Base-by-base conservation (phyloP, 2,329 filamentous ascomycete genomes). In the Aspergillus novofumigatus region DNA sequence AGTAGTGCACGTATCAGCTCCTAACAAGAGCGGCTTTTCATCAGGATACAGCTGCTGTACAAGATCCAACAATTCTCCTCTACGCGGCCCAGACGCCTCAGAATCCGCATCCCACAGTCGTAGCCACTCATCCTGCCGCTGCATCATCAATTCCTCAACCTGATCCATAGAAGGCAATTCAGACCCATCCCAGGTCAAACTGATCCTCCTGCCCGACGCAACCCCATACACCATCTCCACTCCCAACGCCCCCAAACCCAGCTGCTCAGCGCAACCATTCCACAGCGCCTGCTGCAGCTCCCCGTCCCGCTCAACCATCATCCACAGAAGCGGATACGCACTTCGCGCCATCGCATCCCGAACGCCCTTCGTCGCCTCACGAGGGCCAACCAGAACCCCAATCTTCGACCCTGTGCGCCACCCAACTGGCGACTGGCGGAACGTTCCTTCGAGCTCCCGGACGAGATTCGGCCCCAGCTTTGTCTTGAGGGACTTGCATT, bases 311-410 rank as follows among this genome's bases (percentile, higher is more conserved):
- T 74, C 73, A 57, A 77, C 71, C 67, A 78, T 70, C 65, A 78
- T 71, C 77, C 78, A 95, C 0, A 86, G 86, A 79, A 96, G 83
- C 0, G 91, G 89, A 77, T 83, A 86, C 41, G 77, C 72, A 67
- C 88, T 89, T 57, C 84, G 77, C 4, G 81, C 81, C 62, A 97
- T 68, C 25, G 90, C 86, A 50, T 91, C 86, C 56, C 90, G 78
- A 3, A 95, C 86, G 1, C 92, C 93, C 67, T 85, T 89, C 0
- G 92, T 96, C 32, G 91, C 89, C 53, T 85, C 80, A 59, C 82
- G 80, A 61, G 87, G 85, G 3, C 85, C 83, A 25, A 89, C 87
- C 54, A 97, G 74, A 17, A 96, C 67, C 0, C 86, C 92, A 35
- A 96, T 71, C 5, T 89, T 85, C 14, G 82, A 80, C 1, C 78